Percentiles rank a stretch among this genome's conserved stretches.
Evolutionary conservation across 495 filamentous ascomycete genomes (phyloP).

Genomic region (Cercophora samala): DNA sequence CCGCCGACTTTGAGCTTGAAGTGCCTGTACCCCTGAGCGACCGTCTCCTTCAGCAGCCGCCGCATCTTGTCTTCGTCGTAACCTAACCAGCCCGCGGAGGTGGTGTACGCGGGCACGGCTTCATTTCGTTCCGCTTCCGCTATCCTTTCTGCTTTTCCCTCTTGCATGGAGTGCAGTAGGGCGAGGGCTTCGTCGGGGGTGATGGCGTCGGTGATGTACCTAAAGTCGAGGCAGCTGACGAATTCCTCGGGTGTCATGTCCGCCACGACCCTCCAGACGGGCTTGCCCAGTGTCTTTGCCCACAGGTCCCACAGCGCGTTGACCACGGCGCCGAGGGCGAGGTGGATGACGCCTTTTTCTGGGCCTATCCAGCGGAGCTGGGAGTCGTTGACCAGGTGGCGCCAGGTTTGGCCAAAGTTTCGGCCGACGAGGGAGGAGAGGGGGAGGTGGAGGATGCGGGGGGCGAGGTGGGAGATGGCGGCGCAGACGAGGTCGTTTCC

Average conservation of each 20-base stretch:
- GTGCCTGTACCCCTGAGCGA: conserved; percentile 72
- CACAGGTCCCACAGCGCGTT: conserved; percentile 96
- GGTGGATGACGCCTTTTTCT: conserved; percentile 92
- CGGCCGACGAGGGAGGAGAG: conserved; percentile 65
- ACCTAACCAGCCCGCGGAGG: conserved; percentile 90
- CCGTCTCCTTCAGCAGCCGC: conserved; percentile 64
- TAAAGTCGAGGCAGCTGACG: conserved; percentile 84
- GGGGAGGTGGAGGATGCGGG: conserved; percentile 67
- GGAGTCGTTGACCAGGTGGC: conserved; percentile 82
- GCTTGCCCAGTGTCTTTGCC: conserved; percentile 81
- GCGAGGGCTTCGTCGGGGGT: conserved; percentile 77
- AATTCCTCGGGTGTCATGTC: conserved; percentile 88
- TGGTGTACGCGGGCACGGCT: conserved; percentile 89
- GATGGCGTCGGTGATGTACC: conserved; percentile 91
- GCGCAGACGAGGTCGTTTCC: conserved; percentile 91
- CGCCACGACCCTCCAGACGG: conserved; percentile 84
- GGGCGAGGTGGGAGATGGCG: conserved; percentile 73
- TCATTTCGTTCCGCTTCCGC: conserved; percentile 63
- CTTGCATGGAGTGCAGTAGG: conserved; percentile 61
- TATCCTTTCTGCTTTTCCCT: conserved; percentile 63
- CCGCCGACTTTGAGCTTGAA: conserved; percentile 92
- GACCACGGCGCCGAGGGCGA: conserved; percentile 84
- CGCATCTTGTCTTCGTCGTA: conserved; percentile 85
- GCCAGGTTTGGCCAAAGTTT: conserved; percentile 88
- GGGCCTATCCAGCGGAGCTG: conserved; percentile 94